Evolutionary conservation across 73 alveolate genomes (phyloP).

Genomic region (Durusdinium trenchii): DNA sequence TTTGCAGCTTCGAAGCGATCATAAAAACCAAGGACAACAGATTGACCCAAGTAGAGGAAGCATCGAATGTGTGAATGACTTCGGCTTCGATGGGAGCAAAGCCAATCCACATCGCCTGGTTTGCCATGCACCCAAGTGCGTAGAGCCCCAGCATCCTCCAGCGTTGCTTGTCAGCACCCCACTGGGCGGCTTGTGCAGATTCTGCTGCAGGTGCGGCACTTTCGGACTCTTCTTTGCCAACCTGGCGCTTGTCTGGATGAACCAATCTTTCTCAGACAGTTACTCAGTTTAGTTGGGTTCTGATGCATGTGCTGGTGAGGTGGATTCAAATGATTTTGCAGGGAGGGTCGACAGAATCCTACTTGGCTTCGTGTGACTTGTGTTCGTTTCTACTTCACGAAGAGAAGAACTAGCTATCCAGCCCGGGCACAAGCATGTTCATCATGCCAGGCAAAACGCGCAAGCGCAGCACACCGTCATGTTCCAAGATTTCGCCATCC

Average conservation of each 20-base stretch:
- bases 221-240: conserved; percentile 61
- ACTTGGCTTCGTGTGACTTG: too few relatives aligned
- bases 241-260: neutral
- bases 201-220: conserved; percentile 71
- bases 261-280: too few relatives aligned
- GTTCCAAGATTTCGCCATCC: conserved; percentile 84
- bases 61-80: conserved; percentile 27
- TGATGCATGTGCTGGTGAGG: neutral
- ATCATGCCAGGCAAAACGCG: conserved; percentile 74
- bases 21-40: conserved; percentile 68
- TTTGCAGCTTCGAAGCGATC: neutral
- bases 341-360: too few relatives aligned
- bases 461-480: conserved; percentile 83
- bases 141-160: conserved; percentile 79
- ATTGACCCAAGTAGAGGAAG: conserved; percentile 61
- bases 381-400: too few relatives aligned
- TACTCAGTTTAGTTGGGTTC: neutral
- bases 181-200: neutral
- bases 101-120: conserved; percentile 93
- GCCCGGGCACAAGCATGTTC: conserved; percentile 34
- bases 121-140: conserved; percentile 82
- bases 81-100: conserved; percentile 71
- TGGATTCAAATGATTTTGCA: neutral
- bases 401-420: neutral
- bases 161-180: conserved; percentile 73